Conservation (phyloP, 2,329 filamentous ascomycete species). For the Tolypocladium album region DNA sequence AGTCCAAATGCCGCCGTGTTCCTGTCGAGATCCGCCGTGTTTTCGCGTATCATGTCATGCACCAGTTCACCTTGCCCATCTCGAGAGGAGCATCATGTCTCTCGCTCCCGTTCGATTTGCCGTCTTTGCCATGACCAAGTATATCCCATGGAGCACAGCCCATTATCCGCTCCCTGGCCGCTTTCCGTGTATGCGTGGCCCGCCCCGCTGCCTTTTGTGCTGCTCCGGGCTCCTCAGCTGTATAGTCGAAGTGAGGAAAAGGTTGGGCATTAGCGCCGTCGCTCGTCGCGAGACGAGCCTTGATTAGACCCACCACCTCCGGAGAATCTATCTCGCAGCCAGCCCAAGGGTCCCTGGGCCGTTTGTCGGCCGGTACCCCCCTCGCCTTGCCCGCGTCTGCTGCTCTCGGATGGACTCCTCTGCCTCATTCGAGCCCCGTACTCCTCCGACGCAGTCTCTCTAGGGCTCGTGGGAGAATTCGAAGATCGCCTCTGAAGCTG, state of each 20-base stretch:
- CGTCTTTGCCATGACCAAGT: neutral
- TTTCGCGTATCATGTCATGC: neutral
- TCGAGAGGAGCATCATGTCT: neutral
- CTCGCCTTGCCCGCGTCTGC: slow-evolving; percentile 15
- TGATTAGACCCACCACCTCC: slow-evolving; percentile 15
- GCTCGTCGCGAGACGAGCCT: slow-evolving; percentile 17
- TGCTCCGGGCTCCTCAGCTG: neutral
- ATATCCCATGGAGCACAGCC: neutral
- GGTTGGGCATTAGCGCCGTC: slow-evolving; percentile 13
- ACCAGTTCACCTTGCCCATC: neutral
- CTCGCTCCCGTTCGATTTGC: neutral
- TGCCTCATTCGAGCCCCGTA: slow-evolving; percentile 23
- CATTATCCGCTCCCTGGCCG: neutral
- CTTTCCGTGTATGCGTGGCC: neutral
- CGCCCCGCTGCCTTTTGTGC: neutral
- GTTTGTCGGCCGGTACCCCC: slow-evolving; percentile 20
- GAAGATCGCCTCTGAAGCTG: slow-evolving; percentile 25
- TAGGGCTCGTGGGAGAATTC: slow-evolving; percentile 25
- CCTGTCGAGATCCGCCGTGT: neutral
- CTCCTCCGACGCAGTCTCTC: slow-evolving; percentile 15
- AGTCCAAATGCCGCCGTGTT: neutral
- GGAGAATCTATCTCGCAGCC: slow-evolving; percentile 31
- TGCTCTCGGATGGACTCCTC: slow-evolving; percentile 26
- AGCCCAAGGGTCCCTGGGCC: slow-evolving; percentile 27
- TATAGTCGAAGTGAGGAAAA: neutral